Evolutionary conservation across 441 rosid species (phyloP).

Genomic region (Euphorbia schlechtendalii): DNA sequence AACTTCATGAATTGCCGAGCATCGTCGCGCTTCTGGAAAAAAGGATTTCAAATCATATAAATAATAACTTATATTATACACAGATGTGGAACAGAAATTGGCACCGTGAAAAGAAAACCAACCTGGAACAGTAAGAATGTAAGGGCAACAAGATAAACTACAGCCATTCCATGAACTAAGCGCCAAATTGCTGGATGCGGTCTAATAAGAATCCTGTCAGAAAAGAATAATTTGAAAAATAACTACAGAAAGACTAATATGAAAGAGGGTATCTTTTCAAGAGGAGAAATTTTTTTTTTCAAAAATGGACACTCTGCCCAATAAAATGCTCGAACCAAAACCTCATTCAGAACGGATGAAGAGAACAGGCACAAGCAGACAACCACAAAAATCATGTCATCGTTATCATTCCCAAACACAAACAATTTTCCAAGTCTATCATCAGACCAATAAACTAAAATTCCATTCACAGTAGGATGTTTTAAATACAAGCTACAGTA

Average conservation of each 20-base stretch:
- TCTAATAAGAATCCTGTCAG: conserved; percentile 74
- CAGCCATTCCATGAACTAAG: conserved; percentile 98
- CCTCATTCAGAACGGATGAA: too few species aligned
- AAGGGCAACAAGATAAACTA: conserved; percentile 83
- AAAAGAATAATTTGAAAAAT: not conserved
- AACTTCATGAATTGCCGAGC: conserved; percentile 97
- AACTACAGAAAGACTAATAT: too few species aligned
- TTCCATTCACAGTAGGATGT: not conserved
- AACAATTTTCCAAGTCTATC: not conserved
- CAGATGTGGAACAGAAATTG: not conserved
- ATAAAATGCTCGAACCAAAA: not conserved
- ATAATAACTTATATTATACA: conserved; percentile 1
- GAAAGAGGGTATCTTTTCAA: not conserved
- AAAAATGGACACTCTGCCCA: not conserved
- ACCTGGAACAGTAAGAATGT: conserved; percentile 99
- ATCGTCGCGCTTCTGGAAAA: conserved; percentile 83
- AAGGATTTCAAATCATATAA: conserved; percentile 19
- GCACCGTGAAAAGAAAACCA: conserved; percentile 16
- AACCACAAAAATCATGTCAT: not conserved
- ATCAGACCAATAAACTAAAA: not conserved
- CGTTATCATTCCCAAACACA: not conserved
- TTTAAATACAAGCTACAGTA: not conserved
- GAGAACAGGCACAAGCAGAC: not conserved
- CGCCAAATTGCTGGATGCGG: conserved; percentile 99
- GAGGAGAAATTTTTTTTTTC: not conserved